Percentiles rank a stretch among this genome's conserved stretches.
These are phyloP conservation scores for Sapria himalayana DNA, from an alignment of 345 rosid genomes.

Conservation along the genomic window DNA sequence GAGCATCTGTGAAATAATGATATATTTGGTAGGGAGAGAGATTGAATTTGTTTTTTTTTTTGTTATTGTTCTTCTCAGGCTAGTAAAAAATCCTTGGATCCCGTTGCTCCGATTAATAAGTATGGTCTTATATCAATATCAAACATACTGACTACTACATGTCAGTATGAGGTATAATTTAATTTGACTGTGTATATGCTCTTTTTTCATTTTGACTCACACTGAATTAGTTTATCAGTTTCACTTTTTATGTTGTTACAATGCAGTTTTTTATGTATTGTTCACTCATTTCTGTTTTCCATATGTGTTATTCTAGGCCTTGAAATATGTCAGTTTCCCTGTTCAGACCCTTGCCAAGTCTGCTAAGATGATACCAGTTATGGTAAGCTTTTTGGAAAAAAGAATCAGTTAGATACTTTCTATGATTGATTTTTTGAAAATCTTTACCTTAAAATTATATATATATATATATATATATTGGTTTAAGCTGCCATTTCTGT, in stretches of 20 bases:
- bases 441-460: too few relatives aligned
- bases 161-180: conserved; percentile 71
- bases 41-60: background rate
- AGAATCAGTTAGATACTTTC: too few relatives aligned
- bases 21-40: background rate
- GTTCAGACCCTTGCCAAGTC: conserved; percentile 90
- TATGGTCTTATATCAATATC: conserved; percentile 57
- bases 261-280: background rate
- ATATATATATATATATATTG: too few relatives aligned
- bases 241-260: too few relatives aligned
- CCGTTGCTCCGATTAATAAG: conserved; percentile 81
- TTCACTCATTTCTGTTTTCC: conserved; percentile 5
- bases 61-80: conserved; percentile 20
- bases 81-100: conserved; percentile 61
- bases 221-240: conserved; percentile 2
- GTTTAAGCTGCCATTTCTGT: too few relatives aligned
- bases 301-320: conserved; percentile 34
- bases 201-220: too few relatives aligned
- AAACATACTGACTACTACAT: conserved; percentile 76
- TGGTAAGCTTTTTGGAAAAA: conserved; percentile 43
- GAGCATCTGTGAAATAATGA: background rate
- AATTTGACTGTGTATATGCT: background rate
- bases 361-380: conserved; percentile 96
- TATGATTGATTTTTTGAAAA: too few relatives aligned
- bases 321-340: conserved; percentile 90